phyloP scores from a whole-genome alignment of 1,139 yeast species.

The Tardiomyces digboiensis region DNA sequence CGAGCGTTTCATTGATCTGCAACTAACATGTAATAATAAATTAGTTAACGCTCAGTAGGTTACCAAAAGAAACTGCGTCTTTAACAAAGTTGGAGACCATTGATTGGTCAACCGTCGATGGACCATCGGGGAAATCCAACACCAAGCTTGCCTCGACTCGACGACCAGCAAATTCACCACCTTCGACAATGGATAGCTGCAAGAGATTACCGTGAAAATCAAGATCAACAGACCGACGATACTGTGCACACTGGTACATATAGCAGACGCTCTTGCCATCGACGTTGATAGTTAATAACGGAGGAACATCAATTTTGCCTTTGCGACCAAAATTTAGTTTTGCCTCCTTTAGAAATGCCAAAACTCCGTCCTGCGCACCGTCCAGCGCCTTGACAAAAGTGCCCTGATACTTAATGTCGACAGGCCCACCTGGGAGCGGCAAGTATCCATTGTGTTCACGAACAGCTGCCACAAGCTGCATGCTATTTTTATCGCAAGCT shows the following conservation, averaged over 20 bases:
- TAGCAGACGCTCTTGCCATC: slow-evolving; percentile 33
- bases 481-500: neutral
- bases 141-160: slow-evolving; percentile 39
- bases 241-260: slow-evolving; percentile 33
- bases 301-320: slow-evolving; percentile 30
- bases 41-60: no score
- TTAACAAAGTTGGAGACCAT: neutral
- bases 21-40: no score
- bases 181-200: slow-evolving; percentile 43
- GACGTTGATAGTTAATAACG: slow-evolving; percentile 30
- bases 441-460: neutral
- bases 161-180: slow-evolving; percentile 48
- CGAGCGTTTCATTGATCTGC: no score
- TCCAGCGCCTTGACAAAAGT: slow-evolving; percentile 22
- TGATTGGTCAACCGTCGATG: neutral
- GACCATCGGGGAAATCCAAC: slow-evolving; percentile 24
- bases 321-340: slow-evolving; percentile 35
- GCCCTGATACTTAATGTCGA: neutral
- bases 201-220: slow-evolving; percentile 29
- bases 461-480: neutral
- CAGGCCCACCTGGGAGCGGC: neutral
- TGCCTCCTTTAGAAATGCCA: slow-evolving; percentile 31
- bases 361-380: slow-evolving; percentile 24
- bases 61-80: neutral
- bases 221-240: slow-evolving; percentile 39